Conservation (phyloP, 768 basidiomycete genomes). For the Calvatia gigantea region DNA sequence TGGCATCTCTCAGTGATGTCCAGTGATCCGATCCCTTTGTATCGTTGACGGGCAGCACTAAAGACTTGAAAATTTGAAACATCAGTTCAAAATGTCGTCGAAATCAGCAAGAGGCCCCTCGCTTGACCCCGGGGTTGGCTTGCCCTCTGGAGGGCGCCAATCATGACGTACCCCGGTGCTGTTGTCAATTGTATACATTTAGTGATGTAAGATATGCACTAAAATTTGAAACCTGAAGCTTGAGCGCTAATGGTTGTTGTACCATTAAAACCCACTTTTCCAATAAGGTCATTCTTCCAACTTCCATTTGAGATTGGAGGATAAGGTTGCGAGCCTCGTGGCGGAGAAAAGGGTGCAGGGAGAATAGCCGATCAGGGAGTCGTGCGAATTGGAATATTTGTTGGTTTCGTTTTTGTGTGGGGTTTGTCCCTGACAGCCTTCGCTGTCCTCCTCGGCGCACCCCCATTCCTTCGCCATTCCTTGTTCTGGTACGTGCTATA, state of each 20-base stretch:
- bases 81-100: background rate
- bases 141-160: background rate
- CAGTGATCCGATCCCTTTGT: no score
- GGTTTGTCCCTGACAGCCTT: background rate
- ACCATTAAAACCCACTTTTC: background rate
- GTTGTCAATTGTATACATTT: background rate
- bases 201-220: background rate
- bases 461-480: background rate
- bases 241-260: background rate
- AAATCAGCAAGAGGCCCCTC: background rate
- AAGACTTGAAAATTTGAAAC: no score
- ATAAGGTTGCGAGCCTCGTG: conserved; percentile 5
- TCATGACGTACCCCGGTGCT: background rate
- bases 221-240: background rate
- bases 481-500: background rate
- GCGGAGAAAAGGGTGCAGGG: background rate
- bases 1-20: no score
- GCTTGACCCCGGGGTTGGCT: background rate
- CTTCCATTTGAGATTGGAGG: no score
- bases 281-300: background rate
- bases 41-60: background rate
- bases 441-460: conserved; percentile 5
- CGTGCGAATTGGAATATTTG: conserved; percentile 13
- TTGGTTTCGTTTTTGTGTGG: background rate
- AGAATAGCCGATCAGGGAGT: conserved; percentile 9